Conservation (phyloP, 331 rosid species). For the Prunus yedoensis region DNA sequence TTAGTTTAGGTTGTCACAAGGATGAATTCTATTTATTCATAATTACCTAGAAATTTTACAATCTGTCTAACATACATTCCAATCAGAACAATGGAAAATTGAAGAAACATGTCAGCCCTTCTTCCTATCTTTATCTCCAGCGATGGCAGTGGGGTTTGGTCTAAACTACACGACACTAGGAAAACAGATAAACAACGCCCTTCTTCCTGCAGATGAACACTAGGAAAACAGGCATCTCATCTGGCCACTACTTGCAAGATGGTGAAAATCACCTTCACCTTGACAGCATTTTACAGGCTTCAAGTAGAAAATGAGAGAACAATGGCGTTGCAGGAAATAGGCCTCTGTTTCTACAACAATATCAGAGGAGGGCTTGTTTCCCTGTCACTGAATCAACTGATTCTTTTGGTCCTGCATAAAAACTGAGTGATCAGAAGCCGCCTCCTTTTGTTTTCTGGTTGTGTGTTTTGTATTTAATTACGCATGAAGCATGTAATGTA, state of each 20-base stretch:
- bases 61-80: background rate
- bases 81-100: background rate
- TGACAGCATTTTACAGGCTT: background rate
- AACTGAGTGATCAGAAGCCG: background rate
- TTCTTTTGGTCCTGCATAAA: conserved; percentile 69
- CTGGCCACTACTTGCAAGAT: background rate
- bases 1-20: too few species aligned
- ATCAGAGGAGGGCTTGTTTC: conserved; percentile 62
- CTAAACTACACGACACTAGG: background rate
- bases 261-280: background rate
- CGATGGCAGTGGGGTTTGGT: background rate
- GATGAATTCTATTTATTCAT: too few species aligned
- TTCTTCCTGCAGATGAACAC: background rate
- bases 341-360: conserved; percentile 15
- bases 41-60: background rate
- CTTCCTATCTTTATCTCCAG: conserved; percentile 2
- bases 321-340: background rate
- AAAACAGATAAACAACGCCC: background rate
- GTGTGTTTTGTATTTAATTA: background rate
- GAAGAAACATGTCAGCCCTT: background rate
- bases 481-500: background rate
- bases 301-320: background rate
- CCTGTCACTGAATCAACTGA: conserved; percentile 71
- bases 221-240: background rate
- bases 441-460: background rate